Conservation (phyloP, 139 green algal genomes). For the Diplosphaera chodatii region DNA sequence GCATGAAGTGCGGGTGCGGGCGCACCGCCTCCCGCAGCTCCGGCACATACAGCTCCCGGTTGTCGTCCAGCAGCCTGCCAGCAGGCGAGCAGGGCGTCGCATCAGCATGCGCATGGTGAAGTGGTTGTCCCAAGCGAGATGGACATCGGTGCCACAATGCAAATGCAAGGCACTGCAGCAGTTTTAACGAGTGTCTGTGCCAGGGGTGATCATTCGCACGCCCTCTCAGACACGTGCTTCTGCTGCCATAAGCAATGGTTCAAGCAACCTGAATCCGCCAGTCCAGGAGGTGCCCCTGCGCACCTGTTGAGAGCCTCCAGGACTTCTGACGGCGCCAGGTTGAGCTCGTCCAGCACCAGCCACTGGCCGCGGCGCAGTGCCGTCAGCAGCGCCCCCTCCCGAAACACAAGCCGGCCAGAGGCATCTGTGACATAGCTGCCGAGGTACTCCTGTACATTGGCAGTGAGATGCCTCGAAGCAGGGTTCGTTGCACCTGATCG, state of each 20-base stretch:
- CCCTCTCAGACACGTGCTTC: neutral
- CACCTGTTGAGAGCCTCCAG: constrained; percentile 96
- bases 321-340: constrained; percentile 90
- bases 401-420: constrained; percentile 71
- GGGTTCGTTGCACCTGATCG: no score
- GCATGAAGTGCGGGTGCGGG: constrained; percentile 97
- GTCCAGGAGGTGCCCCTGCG: neutral
- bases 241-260: no score
- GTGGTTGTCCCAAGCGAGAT: no score
- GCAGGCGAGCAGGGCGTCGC: no score
- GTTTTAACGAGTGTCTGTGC: no score
- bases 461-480: no score
- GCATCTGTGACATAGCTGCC: constrained; percentile 73
- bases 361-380: constrained; percentile 85
- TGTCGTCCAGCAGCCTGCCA: constrained; percentile 95
- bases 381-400: constrained; percentile 89
- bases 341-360: constrained; percentile 98
- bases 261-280: no score
- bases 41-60: constrained; percentile 95
- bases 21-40: constrained; percentile 90
- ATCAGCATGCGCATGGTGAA: neutral
- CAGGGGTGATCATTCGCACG: no score
- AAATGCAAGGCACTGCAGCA: no score
- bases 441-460: constrained; percentile 96
- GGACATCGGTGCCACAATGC: no score